Evolutionary conservation across 371 early-diverging fungal genomes (phyloP).

Genomic region (Choanephora cucurbitarum): DNA sequence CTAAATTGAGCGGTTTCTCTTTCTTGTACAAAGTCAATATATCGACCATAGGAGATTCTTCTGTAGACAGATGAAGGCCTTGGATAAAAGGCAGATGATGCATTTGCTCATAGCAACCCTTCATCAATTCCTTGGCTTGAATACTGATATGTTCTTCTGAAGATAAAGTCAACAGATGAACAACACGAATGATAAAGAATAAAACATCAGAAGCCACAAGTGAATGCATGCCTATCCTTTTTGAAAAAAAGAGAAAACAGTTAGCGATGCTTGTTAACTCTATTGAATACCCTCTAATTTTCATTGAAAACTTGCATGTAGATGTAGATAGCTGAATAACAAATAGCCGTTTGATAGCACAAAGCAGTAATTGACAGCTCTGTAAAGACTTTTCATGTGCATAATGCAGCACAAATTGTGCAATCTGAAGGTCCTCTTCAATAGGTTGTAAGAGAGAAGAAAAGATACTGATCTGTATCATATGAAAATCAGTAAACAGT

Average conservation of each 20-base stretch:
- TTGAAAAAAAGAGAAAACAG: too few relatives aligned
- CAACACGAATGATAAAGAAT: conserved; percentile 8
- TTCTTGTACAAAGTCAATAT: neutral
- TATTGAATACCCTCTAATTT: too few relatives aligned
- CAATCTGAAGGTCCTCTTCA: conserved; percentile 6
- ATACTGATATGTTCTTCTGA: conserved; percentile 2
- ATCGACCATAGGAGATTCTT: neutral
- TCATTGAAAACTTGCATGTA: too few relatives aligned
- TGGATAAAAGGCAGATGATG: neutral
- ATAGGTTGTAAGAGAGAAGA: conserved; percentile 16
- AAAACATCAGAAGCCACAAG: conserved; percentile 3
- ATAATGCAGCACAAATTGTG: conserved; percentile 10
- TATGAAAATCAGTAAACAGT: conserved; percentile 14
- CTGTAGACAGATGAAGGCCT: neutral
- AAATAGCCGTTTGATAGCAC: conserved; percentile 4
- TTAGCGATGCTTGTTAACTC: too few relatives aligned
- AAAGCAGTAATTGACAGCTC: conserved; percentile 4
- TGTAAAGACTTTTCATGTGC: conserved; percentile 9
- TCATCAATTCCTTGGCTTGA: conserved; percentile 7
- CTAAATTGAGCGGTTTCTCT: neutral
- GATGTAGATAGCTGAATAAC: neutral
- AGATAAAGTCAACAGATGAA: conserved; percentile 1
- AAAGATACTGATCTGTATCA: conserved; percentile 5
- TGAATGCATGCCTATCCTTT: conserved; percentile 5
- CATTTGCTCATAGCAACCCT: neutral